Conservation (phyloP, 2,329 filamentous ascomycete genomes). For the Talaromyces rugulosus region DNA sequence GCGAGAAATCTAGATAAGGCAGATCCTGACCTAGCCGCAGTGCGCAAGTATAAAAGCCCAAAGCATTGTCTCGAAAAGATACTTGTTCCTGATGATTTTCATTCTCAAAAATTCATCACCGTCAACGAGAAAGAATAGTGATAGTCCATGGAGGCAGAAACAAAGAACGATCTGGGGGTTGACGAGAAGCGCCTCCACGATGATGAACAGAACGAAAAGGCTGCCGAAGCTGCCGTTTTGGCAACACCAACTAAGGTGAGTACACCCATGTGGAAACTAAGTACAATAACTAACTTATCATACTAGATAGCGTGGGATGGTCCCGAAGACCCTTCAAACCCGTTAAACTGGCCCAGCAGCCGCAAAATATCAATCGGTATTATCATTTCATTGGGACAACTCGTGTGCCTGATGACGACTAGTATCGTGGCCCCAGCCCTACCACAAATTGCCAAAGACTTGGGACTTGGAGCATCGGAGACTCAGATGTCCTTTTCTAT, state of each 20-base stretch:
- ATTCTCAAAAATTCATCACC: no score
- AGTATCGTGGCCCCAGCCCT: conserved; percentile 44
- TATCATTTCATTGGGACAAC: conserved; percentile 43
- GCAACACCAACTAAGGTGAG: background rate
- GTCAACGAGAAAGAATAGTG: no score
- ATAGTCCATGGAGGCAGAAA: no score
- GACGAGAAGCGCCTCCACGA: background rate
- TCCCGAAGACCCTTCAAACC: conserved; percentile 54
- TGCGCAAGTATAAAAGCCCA: background rate
- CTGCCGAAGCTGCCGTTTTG: background rate
- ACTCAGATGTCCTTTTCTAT: conserved; percentile 57
- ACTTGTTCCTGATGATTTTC: no score
- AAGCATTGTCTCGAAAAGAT: background rate
- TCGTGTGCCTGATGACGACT: conserved; percentile 20
- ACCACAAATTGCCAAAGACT: conserved; percentile 41
- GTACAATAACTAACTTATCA: background rate
- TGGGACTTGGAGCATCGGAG: conserved; percentile 39
- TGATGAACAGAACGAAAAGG: background rate
- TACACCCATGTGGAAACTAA: background rate
- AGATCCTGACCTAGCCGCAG: background rate
- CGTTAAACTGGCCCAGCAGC: conserved; percentile 54
- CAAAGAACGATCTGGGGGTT: background rate
- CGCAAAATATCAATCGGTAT: conserved; percentile 47
- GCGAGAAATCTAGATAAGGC: background rate
- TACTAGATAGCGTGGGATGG: conserved; percentile 48